Base-by-base conservation (phyloP, 352 stramenopile species). In the Thalassiosira allenii region DNA sequence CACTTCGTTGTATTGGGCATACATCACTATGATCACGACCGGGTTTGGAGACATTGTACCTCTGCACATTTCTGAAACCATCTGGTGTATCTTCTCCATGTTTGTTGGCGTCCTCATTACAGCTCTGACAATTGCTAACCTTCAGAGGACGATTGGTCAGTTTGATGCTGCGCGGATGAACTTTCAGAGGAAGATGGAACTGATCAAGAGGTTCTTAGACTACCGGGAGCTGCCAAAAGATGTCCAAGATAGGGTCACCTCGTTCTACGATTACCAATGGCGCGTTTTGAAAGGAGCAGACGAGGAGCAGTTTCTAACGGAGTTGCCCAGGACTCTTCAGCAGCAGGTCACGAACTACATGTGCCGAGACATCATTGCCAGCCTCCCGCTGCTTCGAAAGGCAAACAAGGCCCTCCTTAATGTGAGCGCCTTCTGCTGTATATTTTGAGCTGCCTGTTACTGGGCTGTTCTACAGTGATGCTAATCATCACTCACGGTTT, bases 11-110 rank as follows among this genome's bases (percentile, higher is more conserved):
- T 92, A 92, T 65, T 92, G 86, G 86, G 84, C 86, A 6, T 86
- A 89, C 43, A 86, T 85, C 17, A 65, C 23, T 4, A 69, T 59
- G 71, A 83, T 89, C 44, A 90, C 86, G 40, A 89, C 81, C 8
- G 86, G 86, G 34, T 91, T 89, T 75, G 86, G 86, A 3, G 86
- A 91, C 56, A 91, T 91, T 37, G 65, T 81, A 25, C 86, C 86
- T 33, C 30, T 86, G 2, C 58, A 81, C 22, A 78, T 83, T 5
- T 17, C 57, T 20, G 83, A 89, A 71, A 92, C 84, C 17, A 23
- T 88, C 12, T 83, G 75, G 72, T 89, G 76, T 56, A 89, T 92
- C 23, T 62, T 89, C 2, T 75, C 51, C 8, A 90, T 91, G 83
- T 91, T 84, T 51, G 41, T 90, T 66, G 84, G 84, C 32, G 78